Percentiles rank a stretch among this genome's conserved stretches.
phyloP scores from a whole-genome alignment of 2,329 filamentous ascomycete genomes.

The Berkeleyomyces basicola region DNA sequence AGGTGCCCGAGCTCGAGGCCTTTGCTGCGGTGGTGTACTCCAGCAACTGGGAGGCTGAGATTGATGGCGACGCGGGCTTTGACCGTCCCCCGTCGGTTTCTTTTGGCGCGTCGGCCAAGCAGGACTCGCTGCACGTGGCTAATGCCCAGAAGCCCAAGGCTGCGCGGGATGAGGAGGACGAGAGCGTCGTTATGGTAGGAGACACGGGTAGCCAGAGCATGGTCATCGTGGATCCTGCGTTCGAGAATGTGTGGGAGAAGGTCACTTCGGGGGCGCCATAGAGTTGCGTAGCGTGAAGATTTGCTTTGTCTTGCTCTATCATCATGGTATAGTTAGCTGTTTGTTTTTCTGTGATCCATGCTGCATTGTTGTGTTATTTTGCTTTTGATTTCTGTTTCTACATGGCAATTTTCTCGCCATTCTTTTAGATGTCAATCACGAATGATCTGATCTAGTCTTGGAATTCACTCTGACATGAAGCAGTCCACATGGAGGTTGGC shows the following conservation, averaged over 20 bases:
- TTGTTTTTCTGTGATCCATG: constrained; percentile 12
- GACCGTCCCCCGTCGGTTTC: constrained; percentile 15
- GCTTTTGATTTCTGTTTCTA: neutral
- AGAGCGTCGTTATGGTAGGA: constrained; percentile 39
- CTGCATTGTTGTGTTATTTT: neutral
- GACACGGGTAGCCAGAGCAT: constrained; percentile 19
- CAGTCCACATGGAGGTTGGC: no score
- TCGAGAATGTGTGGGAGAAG: constrained; percentile 56
- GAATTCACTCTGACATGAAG: no score
- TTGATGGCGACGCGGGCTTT: constrained; percentile 27
- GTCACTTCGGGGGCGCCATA: constrained; percentile 23
- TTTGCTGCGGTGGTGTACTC: constrained; percentile 80
- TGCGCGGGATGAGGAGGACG: constrained; percentile 22
- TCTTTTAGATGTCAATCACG: neutral
- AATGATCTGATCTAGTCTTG: neutral
- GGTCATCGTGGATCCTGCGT: constrained; percentile 21
- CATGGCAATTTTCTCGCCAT: neutral
- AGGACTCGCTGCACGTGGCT: neutral
- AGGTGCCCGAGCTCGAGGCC: constrained; percentile 58
- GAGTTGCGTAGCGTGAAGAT: constrained; percentile 2
- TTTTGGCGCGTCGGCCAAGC: constrained; percentile 1
- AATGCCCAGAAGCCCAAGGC: neutral
- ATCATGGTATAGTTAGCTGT: constrained; percentile 13
- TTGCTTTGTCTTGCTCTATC: constrained; percentile 10
- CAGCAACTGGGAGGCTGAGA: constrained; percentile 61